Evolutionary conservation across 352 stramenopile genomes (phyloP).

Genomic region (Pythium coloratum): DNA sequence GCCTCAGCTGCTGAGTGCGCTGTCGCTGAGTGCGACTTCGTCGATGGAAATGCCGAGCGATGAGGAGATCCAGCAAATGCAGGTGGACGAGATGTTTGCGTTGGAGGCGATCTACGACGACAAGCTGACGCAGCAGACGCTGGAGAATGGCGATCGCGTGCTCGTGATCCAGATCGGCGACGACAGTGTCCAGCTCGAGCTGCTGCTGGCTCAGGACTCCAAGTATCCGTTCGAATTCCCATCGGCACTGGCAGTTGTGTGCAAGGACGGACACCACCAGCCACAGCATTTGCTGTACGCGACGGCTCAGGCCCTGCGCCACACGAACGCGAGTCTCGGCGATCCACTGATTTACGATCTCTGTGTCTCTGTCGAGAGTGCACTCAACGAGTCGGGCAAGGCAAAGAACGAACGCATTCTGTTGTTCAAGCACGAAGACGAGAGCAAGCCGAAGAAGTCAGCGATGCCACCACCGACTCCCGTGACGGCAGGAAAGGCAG

Average conservation of each 20-base stretch:
- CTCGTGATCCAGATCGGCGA: constrained; percentile 48
- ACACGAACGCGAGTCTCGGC: constrained; percentile 39
- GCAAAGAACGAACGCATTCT: constrained; percentile 36
- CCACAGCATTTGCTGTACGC: constrained; percentile 52
- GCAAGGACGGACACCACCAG: constrained; percentile 35
- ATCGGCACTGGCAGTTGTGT: constrained; percentile 44
- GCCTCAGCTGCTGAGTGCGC: constrained; percentile 43
- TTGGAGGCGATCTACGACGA: constrained; percentile 86
- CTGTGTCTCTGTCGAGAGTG: constrained; percentile 61
- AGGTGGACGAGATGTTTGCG: constrained; percentile 76
- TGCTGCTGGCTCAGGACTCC: constrained; percentile 49
- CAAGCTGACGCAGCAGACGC: constrained; percentile 37
- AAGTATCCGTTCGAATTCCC: constrained; percentile 80
- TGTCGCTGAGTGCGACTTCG: constrained; percentile 9
- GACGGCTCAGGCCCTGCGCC: constrained; percentile 49
- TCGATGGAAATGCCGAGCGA: constrained; percentile 12
- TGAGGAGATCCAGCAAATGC: constrained; percentile 51
- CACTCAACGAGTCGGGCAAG: constrained; percentile 38
- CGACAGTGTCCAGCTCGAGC: constrained; percentile 49
- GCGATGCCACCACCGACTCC: constrained; percentile 14
- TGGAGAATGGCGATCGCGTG: constrained; percentile 34
- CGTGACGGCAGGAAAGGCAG: background rate
- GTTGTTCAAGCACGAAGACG: constrained; percentile 20
- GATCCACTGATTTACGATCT: constrained; percentile 86
- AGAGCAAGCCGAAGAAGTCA: constrained; percentile 16